Evolutionary conservation across 1,284 basidiomycete species (phyloP).

Genomic region (Fomitopsis pinicola): DNA sequence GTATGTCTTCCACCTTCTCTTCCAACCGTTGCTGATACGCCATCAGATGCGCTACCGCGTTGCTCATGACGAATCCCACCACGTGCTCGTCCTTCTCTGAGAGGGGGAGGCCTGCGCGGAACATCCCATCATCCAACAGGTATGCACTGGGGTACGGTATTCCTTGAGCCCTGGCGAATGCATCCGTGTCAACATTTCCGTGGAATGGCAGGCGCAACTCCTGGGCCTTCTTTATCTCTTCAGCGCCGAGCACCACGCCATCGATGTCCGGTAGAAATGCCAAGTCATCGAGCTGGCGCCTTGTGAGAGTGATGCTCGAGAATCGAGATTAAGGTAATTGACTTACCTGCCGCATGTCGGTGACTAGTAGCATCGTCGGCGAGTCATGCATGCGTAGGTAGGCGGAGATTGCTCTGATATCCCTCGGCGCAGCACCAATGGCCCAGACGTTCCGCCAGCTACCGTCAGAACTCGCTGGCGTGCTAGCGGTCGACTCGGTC

Average conservation of each 20-base stretch:
- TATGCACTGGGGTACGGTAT: conserved; percentile 4
- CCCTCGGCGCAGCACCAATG: neutral
- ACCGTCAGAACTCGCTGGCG: neutral
- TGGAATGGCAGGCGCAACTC: neutral
- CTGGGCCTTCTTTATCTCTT: neutral
- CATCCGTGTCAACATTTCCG: neutral
- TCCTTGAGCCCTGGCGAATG: conserved; percentile 8
- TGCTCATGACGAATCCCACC: neutral
- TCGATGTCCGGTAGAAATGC: neutral
- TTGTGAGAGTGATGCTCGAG: neutral
- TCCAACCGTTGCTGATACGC: neutral
- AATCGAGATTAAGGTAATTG: neutral
- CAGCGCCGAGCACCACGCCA: neutral
- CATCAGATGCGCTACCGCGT: neutral
- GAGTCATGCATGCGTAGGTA: neutral
- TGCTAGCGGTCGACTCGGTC: neutral
- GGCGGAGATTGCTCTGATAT: neutral
- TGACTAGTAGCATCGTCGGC: neutral
- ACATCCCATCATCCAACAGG: conserved; percentile 6
- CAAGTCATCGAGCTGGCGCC: neutral
- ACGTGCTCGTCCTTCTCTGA: neutral
- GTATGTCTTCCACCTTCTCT: neutral
- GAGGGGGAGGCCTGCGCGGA: conserved; percentile 6
- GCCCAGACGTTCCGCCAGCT: neutral
- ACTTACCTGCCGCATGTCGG: neutral